Conservation (phyloP, 805 yeast species). For the Candida piceae region DNA sequence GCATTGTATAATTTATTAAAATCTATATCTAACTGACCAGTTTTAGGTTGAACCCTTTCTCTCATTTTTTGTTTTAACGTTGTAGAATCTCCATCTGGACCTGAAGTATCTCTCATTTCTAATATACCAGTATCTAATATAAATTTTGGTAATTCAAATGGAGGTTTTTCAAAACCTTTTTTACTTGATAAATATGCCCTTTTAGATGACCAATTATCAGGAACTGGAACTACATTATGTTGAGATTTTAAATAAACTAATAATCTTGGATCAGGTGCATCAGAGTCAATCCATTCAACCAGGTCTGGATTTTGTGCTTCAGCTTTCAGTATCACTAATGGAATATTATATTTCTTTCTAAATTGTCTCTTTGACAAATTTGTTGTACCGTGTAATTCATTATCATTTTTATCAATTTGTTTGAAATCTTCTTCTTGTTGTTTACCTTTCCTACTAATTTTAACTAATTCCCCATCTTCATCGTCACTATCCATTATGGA, state of each 20-base stretch:
- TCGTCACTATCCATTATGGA: constrained; percentile 19
- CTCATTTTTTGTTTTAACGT: constrained; percentile 69
- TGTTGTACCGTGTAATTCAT: constrained; percentile 14
- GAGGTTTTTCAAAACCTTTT: constrained; percentile 60
- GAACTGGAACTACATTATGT: constrained; percentile 70
- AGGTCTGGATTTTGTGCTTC: constrained; percentile 58
- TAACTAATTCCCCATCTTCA: constrained; percentile 13
- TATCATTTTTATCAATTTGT: constrained; percentile 7
- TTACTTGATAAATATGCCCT: constrained; percentile 66
- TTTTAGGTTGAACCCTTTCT: constrained; percentile 82
- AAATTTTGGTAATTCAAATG: constrained; percentile 73
- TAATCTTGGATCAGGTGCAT: constrained; percentile 72
- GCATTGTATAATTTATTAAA: constrained; percentile 79
- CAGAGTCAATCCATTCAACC: constrained; percentile 84
- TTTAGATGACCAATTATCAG: constrained; percentile 78
- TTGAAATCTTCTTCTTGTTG: constrained; percentile 19
- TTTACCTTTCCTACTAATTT: constrained; percentile 8
- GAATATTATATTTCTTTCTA: constrained; percentile 48
- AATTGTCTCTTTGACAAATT: constrained; percentile 45
- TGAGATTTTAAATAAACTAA: constrained; percentile 58
- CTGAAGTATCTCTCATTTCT: constrained; percentile 69
- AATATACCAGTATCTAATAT: constrained; percentile 80
- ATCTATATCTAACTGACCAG: constrained; percentile 83
- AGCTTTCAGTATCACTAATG: constrained; percentile 65
- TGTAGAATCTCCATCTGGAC: constrained; percentile 41